Evolutionary conservation across 352 stramenopile genomes (phyloP), one percentile per base, ranked within the genome.

Genomic region (Globisporangium iwayamae): DNA sequence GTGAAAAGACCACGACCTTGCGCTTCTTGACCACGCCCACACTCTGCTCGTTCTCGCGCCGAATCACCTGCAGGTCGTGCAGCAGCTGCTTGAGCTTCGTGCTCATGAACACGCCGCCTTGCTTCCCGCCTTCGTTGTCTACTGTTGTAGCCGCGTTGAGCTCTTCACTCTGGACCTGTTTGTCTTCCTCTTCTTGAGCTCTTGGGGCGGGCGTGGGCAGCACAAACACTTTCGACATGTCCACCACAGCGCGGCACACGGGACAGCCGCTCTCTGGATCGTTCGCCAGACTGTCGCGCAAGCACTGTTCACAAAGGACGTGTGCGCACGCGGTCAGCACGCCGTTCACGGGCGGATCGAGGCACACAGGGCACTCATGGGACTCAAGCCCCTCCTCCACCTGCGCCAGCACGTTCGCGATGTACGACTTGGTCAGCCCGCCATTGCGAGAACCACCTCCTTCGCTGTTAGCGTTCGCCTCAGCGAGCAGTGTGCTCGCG

Each of bases 1-100:
- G 90, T 9, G 87, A 96, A 56, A 97, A 97, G 10, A 97, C 81
- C 1, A 97, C 81, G 32, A 94, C 81, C 58, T 97, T 97, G 30
- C 84, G 79, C 57, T 78, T 78, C 46, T 75, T 65, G 20, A 32
- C 30, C 3, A 61, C 54, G 4, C 64, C 52, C 6, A 62, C 67
- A 20, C 53, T 54, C 1, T 66, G 65, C 6, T 64, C 62, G 60
- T 94, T 84, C 60, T 88, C 76, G 3, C 70, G 62, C 14, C 83
- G 84, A 38, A 93, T 83, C 9, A 61, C 51, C 56, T 83, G 71
- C 18, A 96, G 67, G 66, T 96, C 88, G 3, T 66, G 58, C 20
- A 91, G 62, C 13, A 94, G 68, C 50, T 87, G 85, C 28, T 73
- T 72, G 16, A 96, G 62, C 63, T 96, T 96, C 47, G 71, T 65